Base-by-base conservation (phyloP, 257 asterid genomes). In the Lithospermum erythrorhizon region DNA sequence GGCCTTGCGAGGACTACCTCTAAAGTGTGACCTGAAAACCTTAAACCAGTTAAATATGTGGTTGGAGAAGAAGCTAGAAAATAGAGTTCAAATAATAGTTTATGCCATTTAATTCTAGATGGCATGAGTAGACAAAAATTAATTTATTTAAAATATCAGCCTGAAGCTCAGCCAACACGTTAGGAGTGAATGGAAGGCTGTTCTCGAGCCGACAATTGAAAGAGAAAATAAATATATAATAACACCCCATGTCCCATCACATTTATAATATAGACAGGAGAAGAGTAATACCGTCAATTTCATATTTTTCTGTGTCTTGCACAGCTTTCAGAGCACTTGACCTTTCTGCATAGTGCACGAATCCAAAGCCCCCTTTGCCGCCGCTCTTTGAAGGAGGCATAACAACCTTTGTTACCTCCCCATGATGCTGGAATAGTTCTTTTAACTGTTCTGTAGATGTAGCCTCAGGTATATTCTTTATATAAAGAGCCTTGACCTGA, bases 1-100 rank as follows among this genome's bases (percentile, higher is more conserved):
- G 98, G 98, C 81, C 86, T 91, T 63, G 98, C 98, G 37, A 91
- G 95, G 71, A 83, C 94, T 53, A 86, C 96, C 75, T 86, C 96
- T 65, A 91, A 65, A 41, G 63, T 48, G 72, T 91, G 94, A 61
- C 94, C 98, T 91, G 94, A 68, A 70, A 30, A 67, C 59, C 60
- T 58, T 41, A 20, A 63, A 20, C 24, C 52, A 62, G 23, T 70
- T 55, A 15, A 55, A 56, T 23, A 11, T 22, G 37, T 69, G 63
- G 67, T 56, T 48, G 58, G 58, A 53, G 55, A 21, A 13, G 11
- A 35, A 22, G 22, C 15, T 63, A 25, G 14, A 10, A 14, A 45
- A 54, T n/a, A 8, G 21, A 35, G 52, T 41, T 21, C 32, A 35
- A 17, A 6, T 19, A 53, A 19, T 14, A 6, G 24, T n/a, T 20